phyloP scores from a whole-genome alignment of 2,329 filamentous ascomycete genomes.

The Sclerotinia spermophila region DNA sequence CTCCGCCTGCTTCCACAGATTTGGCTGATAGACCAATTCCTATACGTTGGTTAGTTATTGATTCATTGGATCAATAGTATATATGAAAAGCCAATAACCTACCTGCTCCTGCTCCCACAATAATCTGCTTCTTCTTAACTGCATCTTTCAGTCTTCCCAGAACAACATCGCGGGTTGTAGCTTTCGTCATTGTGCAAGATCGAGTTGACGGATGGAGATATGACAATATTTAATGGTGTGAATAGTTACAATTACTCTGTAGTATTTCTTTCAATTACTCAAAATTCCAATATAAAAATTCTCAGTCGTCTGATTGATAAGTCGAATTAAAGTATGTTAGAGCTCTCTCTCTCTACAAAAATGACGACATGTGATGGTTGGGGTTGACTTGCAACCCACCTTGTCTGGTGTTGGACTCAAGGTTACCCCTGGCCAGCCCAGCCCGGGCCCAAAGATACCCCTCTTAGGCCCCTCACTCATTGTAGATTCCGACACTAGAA shows the following conservation, averaged over 20 bases:
- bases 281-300: neutral
- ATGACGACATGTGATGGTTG: neutral
- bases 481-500: neutral
- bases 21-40: conserved; percentile 69
- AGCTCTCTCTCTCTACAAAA: neutral
- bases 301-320: neutral
- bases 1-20: conserved; percentile 64
- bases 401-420: too few relatives aligned
- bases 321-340: neutral
- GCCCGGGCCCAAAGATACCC: neutral
- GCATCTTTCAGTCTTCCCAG: conserved; percentile 51
- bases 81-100: neutral
- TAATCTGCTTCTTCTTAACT: conserved; percentile 52
- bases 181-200: conserved; percentile 50
- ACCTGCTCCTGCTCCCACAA: conserved; percentile 66
- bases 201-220: neutral
- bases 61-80: neutral
- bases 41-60: conserved; percentile 26
- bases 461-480: neutral
- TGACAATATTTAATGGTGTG: neutral
- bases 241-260: neutral
- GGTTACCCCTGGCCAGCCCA: neutral
- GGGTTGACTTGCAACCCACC: neutral
- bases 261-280: neutral
- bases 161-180: conserved; percentile 53